Percentiles rank a stretch among this genome's conserved stretches.
These are phyloP conservation scores for Naganishia vaughanmartiniae DNA, from an alignment of 768 basidiomycete species.

Conservation along the genomic window DNA sequence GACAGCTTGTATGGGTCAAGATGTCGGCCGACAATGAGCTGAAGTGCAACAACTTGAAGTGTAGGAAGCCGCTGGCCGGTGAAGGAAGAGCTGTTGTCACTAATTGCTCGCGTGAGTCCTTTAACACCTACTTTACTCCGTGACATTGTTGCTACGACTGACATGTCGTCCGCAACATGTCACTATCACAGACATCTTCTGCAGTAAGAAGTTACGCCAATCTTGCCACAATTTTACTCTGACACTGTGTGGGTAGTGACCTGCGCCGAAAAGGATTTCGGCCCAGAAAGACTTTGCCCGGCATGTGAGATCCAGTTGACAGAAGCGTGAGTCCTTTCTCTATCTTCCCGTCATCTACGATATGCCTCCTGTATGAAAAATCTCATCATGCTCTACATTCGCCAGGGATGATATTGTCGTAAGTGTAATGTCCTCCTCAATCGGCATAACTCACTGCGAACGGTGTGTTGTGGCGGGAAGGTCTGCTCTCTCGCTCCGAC, in stretches of 20 bases:
- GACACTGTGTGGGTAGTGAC: not conserved
- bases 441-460: not conserved
- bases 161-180: not conserved
- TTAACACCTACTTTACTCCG: not conserved
- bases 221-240: too few species aligned
- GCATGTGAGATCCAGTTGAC: slow-evolving; percentile 32
- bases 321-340: slow-evolving; percentile 27
- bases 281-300: slow-evolving; percentile 29
- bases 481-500: slow-evolving; percentile 36
- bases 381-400: not conserved
- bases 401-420: slow-evolving; percentile 25
- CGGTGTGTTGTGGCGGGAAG: not conserved
- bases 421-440: not conserved
- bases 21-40: slow-evolving; percentile 32
- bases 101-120: slow-evolving; percentile 38
- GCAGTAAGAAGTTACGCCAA: slow-evolving; percentile 30
- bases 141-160: not conserved
- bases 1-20: not conserved
- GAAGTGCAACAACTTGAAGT: slow-evolving; percentile 30
- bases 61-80: slow-evolving; percentile 32
- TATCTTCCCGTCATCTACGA: not conserved
- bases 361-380: not conserved
- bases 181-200: slow-evolving; percentile 36
- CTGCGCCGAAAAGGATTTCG: slow-evolving; percentile 33
- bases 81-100: slow-evolving; percentile 42